phyloP scores from a whole-genome alignment of 495 filamentous ascomycete species.

The Aspergillus bridgeri region DNA sequence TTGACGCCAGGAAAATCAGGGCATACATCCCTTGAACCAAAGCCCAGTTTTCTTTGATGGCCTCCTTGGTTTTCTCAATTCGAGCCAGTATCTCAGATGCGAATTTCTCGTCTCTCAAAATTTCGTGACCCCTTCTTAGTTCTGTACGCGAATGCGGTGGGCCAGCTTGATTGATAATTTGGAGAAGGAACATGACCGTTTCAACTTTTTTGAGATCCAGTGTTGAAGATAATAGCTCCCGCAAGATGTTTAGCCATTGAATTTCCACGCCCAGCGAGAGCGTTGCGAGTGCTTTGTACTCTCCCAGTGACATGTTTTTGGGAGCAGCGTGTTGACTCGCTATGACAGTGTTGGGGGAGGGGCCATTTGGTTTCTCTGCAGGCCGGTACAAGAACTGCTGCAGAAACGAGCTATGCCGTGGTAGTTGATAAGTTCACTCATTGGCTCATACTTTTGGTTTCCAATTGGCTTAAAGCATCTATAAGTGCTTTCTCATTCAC shows the following conservation, averaged over 20 bases:
- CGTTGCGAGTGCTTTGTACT: constrained; percentile 47
- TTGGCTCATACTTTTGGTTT: constrained; percentile 13
- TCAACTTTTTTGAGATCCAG: constrained; percentile 46
- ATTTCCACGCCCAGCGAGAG: constrained; percentile 46
- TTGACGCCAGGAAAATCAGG: constrained; percentile 32
- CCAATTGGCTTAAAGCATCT: constrained; percentile 8
- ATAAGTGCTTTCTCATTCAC: constrained; percentile 15
- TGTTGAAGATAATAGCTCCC: constrained; percentile 44
- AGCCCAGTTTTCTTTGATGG: constrained; percentile 50
- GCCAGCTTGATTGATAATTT: constrained; percentile 50
- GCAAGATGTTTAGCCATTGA: constrained; percentile 54
- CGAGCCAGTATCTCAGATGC: constrained; percentile 14
- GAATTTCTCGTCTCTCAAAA: constrained; percentile 29
- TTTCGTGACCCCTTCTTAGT: constrained; percentile 23
- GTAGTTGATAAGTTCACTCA: constrained; percentile 36
- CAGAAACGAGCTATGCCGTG: constrained; percentile 18
- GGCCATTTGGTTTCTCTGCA: constrained; percentile 20
- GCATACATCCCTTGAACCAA: constrained; percentile 33
- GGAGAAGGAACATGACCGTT: constrained; percentile 43
- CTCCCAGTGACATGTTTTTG: constrained; percentile 39
- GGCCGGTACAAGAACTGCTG: constrained; percentile 36
- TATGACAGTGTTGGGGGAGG: constrained; percentile 37
- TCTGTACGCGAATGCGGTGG: constrained; percentile 13
- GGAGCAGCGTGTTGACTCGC: constrained; percentile 43
- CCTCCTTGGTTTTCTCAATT: constrained; percentile 20